A percentile compares a stretch with the other conserved stretches of the same genome.
Conservation (phyloP, 1,284 basidiomycete species). For the Austroboletus niveus region DNA sequence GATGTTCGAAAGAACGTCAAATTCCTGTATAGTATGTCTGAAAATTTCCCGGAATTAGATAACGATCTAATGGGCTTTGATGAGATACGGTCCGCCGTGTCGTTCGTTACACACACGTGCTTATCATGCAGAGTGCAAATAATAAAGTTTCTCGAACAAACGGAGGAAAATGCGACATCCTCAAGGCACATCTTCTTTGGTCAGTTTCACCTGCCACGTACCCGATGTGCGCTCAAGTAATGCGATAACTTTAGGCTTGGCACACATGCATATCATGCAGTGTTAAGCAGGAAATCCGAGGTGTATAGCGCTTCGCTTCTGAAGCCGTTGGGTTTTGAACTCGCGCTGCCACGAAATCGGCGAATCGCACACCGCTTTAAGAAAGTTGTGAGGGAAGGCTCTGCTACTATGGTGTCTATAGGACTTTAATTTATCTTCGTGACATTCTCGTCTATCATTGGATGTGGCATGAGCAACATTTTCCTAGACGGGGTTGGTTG, state of each 20-base stretch:
- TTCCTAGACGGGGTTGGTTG: too few species aligned
- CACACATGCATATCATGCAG: slow-evolving; percentile 67
- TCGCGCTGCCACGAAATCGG: slow-evolving; percentile 45
- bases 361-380: slow-evolving; percentile 44
- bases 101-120: slow-evolving; percentile 53
- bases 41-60: slow-evolving; percentile 4
- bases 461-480: not conserved
- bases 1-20: slow-evolving; percentile 41
- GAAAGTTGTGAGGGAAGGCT: slow-evolving; percentile 48
- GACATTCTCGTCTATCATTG: not conserved
- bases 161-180: slow-evolving; percentile 40
- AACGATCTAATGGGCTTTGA: not conserved
- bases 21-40: slow-evolving; percentile 54
- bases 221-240: slow-evolving; percentile 4
- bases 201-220: slow-evolving; percentile 35
- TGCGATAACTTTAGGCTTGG: slow-evolving; percentile 66
- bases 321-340: slow-evolving; percentile 47
- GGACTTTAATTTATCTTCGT: slow-evolving; percentile 17
- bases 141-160: slow-evolving; percentile 42
- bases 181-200: slow-evolving; percentile 61
- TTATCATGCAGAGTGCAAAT: slow-evolving; percentile 49
- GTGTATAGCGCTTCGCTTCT: slow-evolving; percentile 47
- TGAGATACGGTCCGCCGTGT: slow-evolving; percentile 59
- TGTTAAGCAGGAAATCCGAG: slow-evolving; percentile 57
- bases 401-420: slow-evolving; percentile 26